A percentile compares a stretch with the other conserved stretches of the same genome.
These are phyloP conservation scores for Saccharomyces mikatae DNA, from an alignment of 805 yeast genomes.

Conservation along the genomic window DNA sequence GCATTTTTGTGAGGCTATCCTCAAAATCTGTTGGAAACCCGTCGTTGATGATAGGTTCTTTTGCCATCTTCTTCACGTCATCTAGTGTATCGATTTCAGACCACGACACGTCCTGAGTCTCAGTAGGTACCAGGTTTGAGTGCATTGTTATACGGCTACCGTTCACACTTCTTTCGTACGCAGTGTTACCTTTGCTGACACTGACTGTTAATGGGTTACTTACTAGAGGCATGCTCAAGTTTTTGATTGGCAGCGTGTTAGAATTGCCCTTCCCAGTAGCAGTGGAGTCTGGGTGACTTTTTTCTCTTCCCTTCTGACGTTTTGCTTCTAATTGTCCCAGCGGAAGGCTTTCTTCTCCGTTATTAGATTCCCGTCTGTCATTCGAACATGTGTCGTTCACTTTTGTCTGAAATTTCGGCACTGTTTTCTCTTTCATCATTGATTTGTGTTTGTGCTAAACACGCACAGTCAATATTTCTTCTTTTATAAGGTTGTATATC, in stretches of 20 bases:
- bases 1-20: conserved; percentile 38
- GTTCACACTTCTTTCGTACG: not conserved
- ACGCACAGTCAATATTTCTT: too few species aligned
- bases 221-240: not conserved
- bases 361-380: not conserved
- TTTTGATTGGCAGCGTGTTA: not conserved
- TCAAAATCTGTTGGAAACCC: conserved; percentile 37
- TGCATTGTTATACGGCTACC: conserved; percentile 18
- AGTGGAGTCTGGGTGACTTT: not conserved
- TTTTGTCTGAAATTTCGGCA: not conserved
- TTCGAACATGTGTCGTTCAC: not conserved
- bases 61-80: conserved; percentile 60
- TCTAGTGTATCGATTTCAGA: conserved; percentile 80
- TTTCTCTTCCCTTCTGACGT: not conserved
- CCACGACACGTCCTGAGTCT: conserved; percentile 57
- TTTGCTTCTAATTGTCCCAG: not conserved
- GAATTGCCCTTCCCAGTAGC: not conserved
- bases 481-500: not conserved
- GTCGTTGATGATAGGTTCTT: conserved; percentile 35
- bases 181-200: not conserved
- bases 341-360: not conserved
- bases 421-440: not conserved
- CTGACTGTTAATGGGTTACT: not conserved
- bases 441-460: not conserved
- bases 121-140: not conserved